Percentiles rank a stretch among this genome's conserved stretches.
phyloP scores from a whole-genome alignment of 1,139 yeast species.

The Kodamaea arcana region DNA sequence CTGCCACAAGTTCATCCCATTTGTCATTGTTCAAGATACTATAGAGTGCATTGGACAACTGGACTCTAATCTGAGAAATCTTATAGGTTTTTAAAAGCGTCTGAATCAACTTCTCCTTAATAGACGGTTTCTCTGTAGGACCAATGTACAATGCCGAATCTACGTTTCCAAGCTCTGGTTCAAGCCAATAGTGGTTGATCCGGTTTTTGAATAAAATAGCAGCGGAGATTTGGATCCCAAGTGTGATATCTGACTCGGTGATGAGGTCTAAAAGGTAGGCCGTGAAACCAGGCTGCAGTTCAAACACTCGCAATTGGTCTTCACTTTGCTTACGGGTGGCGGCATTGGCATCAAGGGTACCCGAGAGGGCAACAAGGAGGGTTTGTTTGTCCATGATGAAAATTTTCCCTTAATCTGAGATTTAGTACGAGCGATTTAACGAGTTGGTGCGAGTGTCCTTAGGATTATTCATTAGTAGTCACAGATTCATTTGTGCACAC shows the following conservation, averaged over 20 bases:
- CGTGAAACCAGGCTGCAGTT: conserved; percentile 54
- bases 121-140: conserved; percentile 45
- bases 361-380: conserved; percentile 37
- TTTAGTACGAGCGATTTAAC: no score
- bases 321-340: conserved; percentile 42
- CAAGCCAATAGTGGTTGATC: conserved; percentile 53
- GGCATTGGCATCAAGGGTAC: conserved; percentile 41
- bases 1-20: conserved; percentile 41
- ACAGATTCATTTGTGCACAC: no score
- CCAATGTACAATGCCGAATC: conserved; percentile 29
- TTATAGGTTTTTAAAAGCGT: conserved; percentile 36
- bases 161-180: conserved; percentile 33
- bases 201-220: conserved; percentile 69
- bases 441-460: no score
- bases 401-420: no score
- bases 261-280: conserved; percentile 52
- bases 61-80: conserved; percentile 33
- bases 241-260: conserved; percentile 41
- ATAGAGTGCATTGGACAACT: conserved; percentile 40
- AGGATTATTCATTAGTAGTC: no score
- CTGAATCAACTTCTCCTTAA: conserved; percentile 51
- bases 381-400: conserved; percentile 41
- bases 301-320: conserved; percentile 36
- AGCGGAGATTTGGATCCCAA: conserved; percentile 55
- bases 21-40: conserved; percentile 40